phyloP scores from a whole-genome alignment of 1,139 yeast species.

The Taphrina communis region DNA sequence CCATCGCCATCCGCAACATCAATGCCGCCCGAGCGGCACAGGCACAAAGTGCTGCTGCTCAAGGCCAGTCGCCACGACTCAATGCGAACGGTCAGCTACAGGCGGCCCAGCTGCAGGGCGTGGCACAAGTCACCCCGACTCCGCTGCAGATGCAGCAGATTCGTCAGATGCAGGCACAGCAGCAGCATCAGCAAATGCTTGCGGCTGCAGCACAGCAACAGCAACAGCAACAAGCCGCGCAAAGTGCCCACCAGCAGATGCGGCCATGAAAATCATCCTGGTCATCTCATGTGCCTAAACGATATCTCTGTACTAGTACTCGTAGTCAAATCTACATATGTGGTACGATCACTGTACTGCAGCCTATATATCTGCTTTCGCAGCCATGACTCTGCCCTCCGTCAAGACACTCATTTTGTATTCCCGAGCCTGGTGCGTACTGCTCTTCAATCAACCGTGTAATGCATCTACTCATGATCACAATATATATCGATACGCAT shows the following conservation, averaged over 20 bases:
- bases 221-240: conserved; percentile 24
- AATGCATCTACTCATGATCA: not conserved
- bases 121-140: conserved; percentile 31
- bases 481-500: not conserved
- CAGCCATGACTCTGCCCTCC: no score
- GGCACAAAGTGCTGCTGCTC: not conserved
- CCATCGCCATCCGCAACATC: conserved; percentile 35
- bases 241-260: conserved; percentile 26
- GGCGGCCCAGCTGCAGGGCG: conserved; percentile 30
- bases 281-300: no score
- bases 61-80: conserved; percentile 6
- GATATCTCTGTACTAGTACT: no score
- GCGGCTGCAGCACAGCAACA: not conserved
- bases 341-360: no score
- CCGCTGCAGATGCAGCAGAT: conserved; percentile 39
- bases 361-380: no score
- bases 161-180: conserved; percentile 39
- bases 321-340: no score
- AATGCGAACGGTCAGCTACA: conserved; percentile 31
- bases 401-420: no score
- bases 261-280: not conserved
- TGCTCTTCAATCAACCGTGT: no score
- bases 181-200: conserved; percentile 37
- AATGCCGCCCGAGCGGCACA: conserved; percentile 35
- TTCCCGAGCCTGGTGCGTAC: no score